These are phyloP conservation scores for Diplocarpon rosae DNA, from an alignment of 2,329 filamentous ascomycete species.

Conservation along the genomic window DNA sequence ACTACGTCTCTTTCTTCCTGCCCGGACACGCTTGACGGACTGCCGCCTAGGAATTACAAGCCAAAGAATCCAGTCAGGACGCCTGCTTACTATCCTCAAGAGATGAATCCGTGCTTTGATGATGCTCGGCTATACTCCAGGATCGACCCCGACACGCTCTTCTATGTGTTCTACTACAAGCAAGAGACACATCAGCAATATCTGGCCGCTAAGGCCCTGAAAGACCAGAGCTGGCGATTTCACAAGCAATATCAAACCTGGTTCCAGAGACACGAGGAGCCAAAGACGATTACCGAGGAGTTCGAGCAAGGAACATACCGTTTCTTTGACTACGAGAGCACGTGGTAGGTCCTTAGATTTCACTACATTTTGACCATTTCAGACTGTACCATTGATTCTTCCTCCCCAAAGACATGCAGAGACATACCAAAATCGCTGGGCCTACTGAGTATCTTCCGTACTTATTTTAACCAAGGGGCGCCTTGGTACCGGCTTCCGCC, in stretches of 20 bases:
- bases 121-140: constrained; percentile 78
- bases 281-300: constrained; percentile 96
- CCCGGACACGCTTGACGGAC: constrained; percentile 65
- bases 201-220: constrained; percentile 88
- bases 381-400: too few species aligned
- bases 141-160: constrained; percentile 91
- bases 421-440: too few species aligned
- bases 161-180: constrained; percentile 99
- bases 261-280: constrained; percentile 98
- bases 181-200: constrained; percentile 95
- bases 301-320: constrained; percentile 98
- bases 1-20: constrained; percentile 61
- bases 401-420: too few species aligned
- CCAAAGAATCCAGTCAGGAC: constrained; percentile 73
- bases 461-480: not conserved
- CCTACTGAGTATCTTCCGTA: not conserved
- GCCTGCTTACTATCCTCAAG: constrained; percentile 78
- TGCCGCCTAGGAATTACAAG: constrained; percentile 73
- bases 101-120: constrained; percentile 84
- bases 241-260: constrained; percentile 99
- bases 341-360: constrained; percentile 59
- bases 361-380: not conserved
- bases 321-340: constrained; percentile 99
- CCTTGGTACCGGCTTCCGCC: too few species aligned
- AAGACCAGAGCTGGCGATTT: constrained; percentile 97